Evolutionary conservation across 2,329 filamentous ascomycete species (phyloP), one percentile per base, ranked within the genome.

Genomic region (Bipolaris oryzae): DNA sequence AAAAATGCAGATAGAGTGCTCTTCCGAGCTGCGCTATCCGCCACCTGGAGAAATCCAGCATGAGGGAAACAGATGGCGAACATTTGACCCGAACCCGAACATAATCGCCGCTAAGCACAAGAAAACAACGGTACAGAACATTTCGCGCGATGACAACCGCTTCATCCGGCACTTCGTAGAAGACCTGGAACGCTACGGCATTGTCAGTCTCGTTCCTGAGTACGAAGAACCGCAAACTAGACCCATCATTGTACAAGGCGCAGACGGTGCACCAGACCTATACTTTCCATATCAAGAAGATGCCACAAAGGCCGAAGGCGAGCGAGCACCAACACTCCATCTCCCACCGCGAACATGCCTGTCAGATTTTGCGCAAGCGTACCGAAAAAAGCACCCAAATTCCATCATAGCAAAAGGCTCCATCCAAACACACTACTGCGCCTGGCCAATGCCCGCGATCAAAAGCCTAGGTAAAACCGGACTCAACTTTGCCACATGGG

Each of bases 361-460:
- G 0, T 1, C 33, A 7, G 68, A 71, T 1, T 72, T 71, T 25
- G 67, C 63, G 1, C 28, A 53, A 5, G 4, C 33, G 0, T 70
- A 57, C 50, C 67, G 70, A 23, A 39, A 61, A 10, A 57, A 66
- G 4, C 23, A 71, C 31, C 63, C 69, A 0, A 53, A 48, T 7
- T 67, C 62, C 0, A 67, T 72, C 21, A 61, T 70, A 58, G 66
- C 69, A 23, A 50, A 50, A 3, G 47, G 37, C 7, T 41, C 16
- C 1, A 50, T 41, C 0, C 16, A 67, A 16, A 70, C 67, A 0
- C 69, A 72, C 23, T 73, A 73, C 43, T 71, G 69, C 21, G 70
- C 69, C 7, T 73, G 69, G 68, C 69, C 70, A 0, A 73, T 73
- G 67, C 70, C 70, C 0, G 49, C 58, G 0, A 63, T 73, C 37